Percentiles rank a stretch among this genome's conserved stretches.
phyloP scores from a whole-genome alignment of 495 filamentous ascomycete genomes.

The Xylaria nigripes region DNA sequence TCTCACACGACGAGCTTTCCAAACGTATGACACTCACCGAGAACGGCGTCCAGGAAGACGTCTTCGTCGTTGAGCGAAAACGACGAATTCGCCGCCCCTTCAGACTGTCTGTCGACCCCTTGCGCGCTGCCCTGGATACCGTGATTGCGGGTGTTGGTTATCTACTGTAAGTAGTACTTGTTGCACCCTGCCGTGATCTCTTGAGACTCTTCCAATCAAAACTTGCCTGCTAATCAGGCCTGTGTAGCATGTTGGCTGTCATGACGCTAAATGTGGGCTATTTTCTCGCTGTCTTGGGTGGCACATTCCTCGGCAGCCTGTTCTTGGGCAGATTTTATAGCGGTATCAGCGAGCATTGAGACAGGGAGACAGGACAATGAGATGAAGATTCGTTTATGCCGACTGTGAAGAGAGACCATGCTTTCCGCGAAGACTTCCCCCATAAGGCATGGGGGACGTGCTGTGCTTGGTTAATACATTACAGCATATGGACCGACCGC shows the following conservation, averaged over 20 bases:
- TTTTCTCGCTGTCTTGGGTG: slow-evolving; percentile 77
- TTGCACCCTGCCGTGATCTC: neutral
- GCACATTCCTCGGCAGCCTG: slow-evolving; percentile 78
- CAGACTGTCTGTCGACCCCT: slow-evolving; percentile 69
- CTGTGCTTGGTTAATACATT: neutral
- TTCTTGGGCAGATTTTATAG: slow-evolving; percentile 59
- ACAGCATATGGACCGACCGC: neutral
- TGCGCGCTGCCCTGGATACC: slow-evolving; percentile 60
- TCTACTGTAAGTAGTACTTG: slow-evolving; percentile 63
- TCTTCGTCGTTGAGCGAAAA: slow-evolving; percentile 54
- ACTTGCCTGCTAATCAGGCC: slow-evolving; percentile 15
- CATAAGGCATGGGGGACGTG: neutral
- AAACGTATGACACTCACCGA: slow-evolving; percentile 54
- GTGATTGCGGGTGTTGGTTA: slow-evolving; percentile 71
- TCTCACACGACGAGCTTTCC: slow-evolving; percentile 42
- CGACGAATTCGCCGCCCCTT: slow-evolving; percentile 51
- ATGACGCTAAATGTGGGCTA: slow-evolving; percentile 99
- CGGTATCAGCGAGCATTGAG: slow-evolving; percentile 5
- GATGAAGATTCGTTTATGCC: neutral
- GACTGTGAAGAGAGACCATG: neutral
- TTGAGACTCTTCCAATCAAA: neutral
- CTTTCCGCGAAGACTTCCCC: neutral
- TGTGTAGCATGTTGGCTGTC: slow-evolving; percentile 83
- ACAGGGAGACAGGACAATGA: neutral
- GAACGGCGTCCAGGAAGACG: slow-evolving; percentile 66